A percentile compares a stretch with the other conserved stretches of the same genome.
These are phyloP conservation scores for Bipolaris sorokiniana DNA, from an alignment of 2,329 filamentous ascomycete species.

Conservation along the genomic window DNA sequence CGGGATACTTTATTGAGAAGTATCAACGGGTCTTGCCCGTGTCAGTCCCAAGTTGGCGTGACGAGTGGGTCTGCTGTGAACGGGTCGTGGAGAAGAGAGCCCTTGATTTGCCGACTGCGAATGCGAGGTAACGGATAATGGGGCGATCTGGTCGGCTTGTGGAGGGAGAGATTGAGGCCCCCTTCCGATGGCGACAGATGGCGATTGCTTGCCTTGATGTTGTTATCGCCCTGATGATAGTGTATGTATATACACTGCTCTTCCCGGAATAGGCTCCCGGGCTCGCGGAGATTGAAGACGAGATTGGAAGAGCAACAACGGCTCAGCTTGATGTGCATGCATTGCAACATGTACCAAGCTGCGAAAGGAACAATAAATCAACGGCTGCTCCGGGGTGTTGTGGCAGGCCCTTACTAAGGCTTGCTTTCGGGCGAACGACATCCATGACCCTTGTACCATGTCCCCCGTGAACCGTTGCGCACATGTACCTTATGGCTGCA, in stretches of 20 bases:
- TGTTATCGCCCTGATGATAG: background rate
- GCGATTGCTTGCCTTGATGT: background rate
- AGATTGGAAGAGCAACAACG: background rate
- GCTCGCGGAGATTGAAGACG: background rate
- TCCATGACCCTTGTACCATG: background rate
- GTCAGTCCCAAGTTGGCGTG: background rate
- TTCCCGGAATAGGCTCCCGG: background rate
- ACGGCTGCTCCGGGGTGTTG: background rate
- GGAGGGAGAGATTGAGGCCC: background rate
- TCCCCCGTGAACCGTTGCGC: background rate
- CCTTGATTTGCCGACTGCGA: background rate
- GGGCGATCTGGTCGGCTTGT: background rate
- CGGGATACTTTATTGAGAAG: constrained; percentile 3
- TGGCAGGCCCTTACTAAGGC: background rate
- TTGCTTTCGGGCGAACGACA: background rate
- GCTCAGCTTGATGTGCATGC: background rate
- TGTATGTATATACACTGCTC: background rate
- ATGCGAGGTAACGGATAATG: background rate
- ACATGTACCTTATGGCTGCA: constrained; percentile 1
- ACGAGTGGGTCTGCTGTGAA: background rate
- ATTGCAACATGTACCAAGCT: constrained; percentile 1
- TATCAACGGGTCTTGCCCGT: background rate
- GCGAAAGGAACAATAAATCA: background rate
- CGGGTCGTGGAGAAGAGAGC: background rate
- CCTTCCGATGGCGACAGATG: background rate